These are phyloP conservation scores for Huntiella savannae DNA, from an alignment of 2,329 filamentous ascomycete genomes.

Conservation along the genomic window DNA sequence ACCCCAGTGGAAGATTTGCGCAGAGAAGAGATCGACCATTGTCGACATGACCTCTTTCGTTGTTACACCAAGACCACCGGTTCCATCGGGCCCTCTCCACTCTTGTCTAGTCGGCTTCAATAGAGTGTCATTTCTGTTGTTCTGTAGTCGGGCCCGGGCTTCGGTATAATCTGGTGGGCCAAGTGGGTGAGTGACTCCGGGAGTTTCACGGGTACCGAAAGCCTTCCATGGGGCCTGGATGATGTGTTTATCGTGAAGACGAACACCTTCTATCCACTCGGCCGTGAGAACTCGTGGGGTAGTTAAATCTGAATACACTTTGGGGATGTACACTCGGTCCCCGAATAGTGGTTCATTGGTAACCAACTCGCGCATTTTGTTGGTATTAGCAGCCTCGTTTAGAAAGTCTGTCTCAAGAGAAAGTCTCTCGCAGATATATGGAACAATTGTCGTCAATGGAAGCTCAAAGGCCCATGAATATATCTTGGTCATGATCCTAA, in stretches of 20 bases:
- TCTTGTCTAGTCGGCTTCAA: constrained; percentile 64
- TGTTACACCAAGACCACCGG: constrained; percentile 67
- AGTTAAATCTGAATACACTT: constrained; percentile 64
- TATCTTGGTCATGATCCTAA: constrained; percentile 55
- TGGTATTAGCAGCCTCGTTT: constrained; percentile 77
- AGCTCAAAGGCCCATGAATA: constrained; percentile 83
- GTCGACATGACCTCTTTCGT: constrained; percentile 84
- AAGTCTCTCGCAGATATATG: constrained; percentile 82
- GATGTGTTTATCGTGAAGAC: constrained; percentile 77
- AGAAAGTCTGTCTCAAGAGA: constrained; percentile 86
- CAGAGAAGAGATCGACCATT: constrained; percentile 91
- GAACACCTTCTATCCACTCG: constrained; percentile 92
- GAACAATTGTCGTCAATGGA: constrained; percentile 78
- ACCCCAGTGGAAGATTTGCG: constrained; percentile 95
- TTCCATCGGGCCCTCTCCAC: constrained; percentile 55
- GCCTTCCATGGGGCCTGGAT: constrained; percentile 64
- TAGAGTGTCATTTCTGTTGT: constrained; percentile 34
- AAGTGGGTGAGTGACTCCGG: constrained; percentile 53
- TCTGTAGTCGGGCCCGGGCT: constrained; percentile 26
- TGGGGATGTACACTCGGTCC: constrained; percentile 71
- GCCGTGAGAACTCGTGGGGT: constrained; percentile 76
- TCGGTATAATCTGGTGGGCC: constrained; percentile 27
- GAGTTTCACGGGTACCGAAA: constrained; percentile 54
- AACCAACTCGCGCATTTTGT: constrained; percentile 64
- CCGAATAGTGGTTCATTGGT: constrained; percentile 55